Conservation (phyloP, 2,329 filamentous ascomycete genomes). For the Botrytis paeoniae region DNA sequence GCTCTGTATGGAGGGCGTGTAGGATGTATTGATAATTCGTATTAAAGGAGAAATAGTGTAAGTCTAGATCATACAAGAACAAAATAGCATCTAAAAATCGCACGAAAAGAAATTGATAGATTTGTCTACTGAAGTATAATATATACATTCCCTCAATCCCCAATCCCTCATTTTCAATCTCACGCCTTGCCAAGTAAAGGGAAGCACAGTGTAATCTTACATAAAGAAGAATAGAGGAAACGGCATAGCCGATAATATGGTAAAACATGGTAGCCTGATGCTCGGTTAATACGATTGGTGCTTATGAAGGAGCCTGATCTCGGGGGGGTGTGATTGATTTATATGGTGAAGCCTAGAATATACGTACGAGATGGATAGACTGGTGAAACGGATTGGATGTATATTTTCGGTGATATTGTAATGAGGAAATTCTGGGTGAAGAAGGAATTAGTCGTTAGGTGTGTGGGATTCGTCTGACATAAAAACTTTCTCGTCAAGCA, state of each 20-base stretch:
- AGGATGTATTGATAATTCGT: not conserved
- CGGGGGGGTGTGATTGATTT: not conserved
- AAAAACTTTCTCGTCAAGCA: not conserved
- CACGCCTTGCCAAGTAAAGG: not conserved
- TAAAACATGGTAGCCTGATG: not conserved
- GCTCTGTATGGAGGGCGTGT: rapidly evolving
- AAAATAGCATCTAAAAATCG: not conserved
- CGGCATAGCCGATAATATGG: not conserved
- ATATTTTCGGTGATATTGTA: not conserved
- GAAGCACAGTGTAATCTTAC: not conserved
- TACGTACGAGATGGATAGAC: not conserved
- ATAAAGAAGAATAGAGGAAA: not conserved
- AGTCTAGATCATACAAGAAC: not conserved
- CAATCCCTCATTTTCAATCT: not conserved
- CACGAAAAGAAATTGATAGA: not conserved
- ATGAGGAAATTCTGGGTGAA: not conserved
- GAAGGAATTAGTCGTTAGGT: not conserved
- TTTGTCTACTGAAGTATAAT: not conserved
- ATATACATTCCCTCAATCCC: not conserved
- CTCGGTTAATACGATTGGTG: not conserved
- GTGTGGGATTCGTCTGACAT: not conserved
- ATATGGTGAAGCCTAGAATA: not conserved
- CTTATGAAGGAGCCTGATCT: not conserved
- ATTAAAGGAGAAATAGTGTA: not conserved
- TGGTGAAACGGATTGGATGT: not conserved